Conservation (phyloP, 306 rosid species). For the Medicago lupulina region DNA sequence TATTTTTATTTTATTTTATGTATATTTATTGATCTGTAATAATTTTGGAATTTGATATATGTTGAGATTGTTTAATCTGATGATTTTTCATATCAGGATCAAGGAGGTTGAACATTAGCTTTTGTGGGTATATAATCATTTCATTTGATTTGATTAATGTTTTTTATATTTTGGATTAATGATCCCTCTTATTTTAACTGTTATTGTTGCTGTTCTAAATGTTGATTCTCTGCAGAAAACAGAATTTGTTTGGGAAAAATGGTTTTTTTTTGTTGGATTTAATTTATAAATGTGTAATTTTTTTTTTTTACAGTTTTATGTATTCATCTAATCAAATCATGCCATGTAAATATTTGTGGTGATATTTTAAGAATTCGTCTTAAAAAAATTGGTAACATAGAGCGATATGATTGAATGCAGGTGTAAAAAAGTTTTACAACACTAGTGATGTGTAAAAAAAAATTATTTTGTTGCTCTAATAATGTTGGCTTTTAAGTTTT, state of each 20-base stretch:
- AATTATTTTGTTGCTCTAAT: neutral
- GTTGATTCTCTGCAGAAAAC: conserved; percentile 21
- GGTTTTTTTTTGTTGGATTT: too few species aligned
- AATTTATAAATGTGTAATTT: too few species aligned
- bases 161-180: neutral
- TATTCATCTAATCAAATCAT: too few species aligned
- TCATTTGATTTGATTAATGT: conserved; percentile 29
- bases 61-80: conserved; percentile 41
- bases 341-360: too few species aligned
- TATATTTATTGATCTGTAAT: conserved; percentile 48
- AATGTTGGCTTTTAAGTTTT: conserved; percentile 28
- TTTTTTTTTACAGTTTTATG: too few species aligned
- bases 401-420: too few species aligned
- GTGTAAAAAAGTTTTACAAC: too few species aligned
- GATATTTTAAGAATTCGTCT: too few species aligned
- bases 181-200: neutral
- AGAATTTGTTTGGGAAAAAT: neutral
- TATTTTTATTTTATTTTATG: neutral
- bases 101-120: conserved; percentile 44
- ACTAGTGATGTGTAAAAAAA: too few species aligned
- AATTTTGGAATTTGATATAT: conserved; percentile 39
- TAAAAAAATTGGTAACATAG: too few species aligned
- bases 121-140: conserved; percentile 46
- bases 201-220: conserved; percentile 36
- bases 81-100: conserved; percentile 44